These are phyloP conservation scores for Trichoderma sp. DNA, from an alignment of 2,329 filamentous ascomycete species.

Conservation along the genomic window DNA sequence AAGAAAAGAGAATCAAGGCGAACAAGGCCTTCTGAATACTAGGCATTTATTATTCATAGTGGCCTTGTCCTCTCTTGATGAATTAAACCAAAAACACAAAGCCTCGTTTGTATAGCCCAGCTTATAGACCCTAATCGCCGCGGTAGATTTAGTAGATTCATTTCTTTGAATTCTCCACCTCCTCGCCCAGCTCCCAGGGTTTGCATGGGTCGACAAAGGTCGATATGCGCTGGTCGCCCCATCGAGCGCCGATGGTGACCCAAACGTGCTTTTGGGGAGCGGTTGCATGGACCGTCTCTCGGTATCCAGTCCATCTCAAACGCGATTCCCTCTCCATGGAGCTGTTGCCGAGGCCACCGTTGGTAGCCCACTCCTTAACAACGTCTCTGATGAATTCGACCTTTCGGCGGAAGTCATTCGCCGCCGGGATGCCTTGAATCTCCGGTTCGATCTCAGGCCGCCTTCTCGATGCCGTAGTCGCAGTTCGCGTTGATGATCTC, in stretches of 20 bases:
- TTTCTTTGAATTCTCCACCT: conserved; percentile 46
- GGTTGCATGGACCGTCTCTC: conserved; percentile 55
- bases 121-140: not conserved
- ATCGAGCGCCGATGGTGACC: conserved; percentile 66
- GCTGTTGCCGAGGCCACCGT: conserved; percentile 70
- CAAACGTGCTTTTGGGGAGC: conserved; percentile 65
- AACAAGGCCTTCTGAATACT: conserved; percentile 6
- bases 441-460: conserved; percentile 62
- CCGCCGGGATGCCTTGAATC: conserved; percentile 64
- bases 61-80: not conserved
- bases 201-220: conserved; percentile 57
- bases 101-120: not conserved
- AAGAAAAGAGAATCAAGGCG: conserved; percentile 25
- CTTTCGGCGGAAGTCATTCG: conserved; percentile 74
- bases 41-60: not conserved
- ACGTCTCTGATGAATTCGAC: conserved; percentile 70
- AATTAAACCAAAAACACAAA: not conserved
- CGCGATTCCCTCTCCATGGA: conserved; percentile 57
- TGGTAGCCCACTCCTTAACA: conserved; percentile 69
- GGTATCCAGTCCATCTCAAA: conserved; percentile 59
- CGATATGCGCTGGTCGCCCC: conserved; percentile 58
- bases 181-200: conserved; percentile 55
- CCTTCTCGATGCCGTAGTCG: conserved; percentile 51
- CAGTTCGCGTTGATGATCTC: conserved; percentile 43
- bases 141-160: conserved; percentile 28